phyloP scores from a whole-genome alignment of 164 flowering plant species.

The Liriodendron chinense region DNA sequence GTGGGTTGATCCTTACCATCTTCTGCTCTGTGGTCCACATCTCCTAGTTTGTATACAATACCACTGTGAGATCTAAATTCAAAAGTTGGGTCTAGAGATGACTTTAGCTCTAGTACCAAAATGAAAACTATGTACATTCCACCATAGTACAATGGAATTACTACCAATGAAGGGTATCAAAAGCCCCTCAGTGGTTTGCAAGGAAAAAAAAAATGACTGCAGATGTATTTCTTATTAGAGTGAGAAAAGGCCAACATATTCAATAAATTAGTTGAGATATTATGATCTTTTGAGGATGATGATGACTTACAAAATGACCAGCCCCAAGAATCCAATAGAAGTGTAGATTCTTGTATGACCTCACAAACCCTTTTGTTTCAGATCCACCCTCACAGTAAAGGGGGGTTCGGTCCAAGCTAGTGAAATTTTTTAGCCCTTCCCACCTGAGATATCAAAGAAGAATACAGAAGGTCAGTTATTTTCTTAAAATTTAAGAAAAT shows the following conservation, averaged over 20 bases:
- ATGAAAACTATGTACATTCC: background rate
- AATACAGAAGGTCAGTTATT: background rate
- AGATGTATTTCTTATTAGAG: background rate
- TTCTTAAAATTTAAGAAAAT: background rate
- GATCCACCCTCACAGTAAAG: constrained; percentile 16
- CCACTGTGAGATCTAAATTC: too few species aligned
- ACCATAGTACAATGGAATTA: background rate
- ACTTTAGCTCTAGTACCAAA: background rate
- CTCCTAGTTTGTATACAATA: too few species aligned
- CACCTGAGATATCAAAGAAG: constrained; percentile 17
- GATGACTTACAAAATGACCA: constrained; percentile 35
- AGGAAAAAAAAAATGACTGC: background rate
- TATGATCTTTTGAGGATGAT: background rate
- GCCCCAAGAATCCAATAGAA: constrained; percentile 38
- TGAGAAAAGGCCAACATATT: background rate
- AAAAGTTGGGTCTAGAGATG: background rate
- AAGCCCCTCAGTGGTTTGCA: background rate
- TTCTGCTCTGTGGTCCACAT: too few species aligned
- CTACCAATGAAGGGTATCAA: background rate
- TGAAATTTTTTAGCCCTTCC: constrained; percentile 25
- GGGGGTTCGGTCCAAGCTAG: constrained; percentile 11
- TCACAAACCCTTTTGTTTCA: constrained; percentile 26
- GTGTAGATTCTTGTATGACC: constrained; percentile 29
- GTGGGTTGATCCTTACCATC: too few species aligned
- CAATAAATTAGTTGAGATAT: background rate